Evolutionary conservation across 805 yeast species (phyloP).

Genomic region (Zygosaccharomyces lentus): DNA sequence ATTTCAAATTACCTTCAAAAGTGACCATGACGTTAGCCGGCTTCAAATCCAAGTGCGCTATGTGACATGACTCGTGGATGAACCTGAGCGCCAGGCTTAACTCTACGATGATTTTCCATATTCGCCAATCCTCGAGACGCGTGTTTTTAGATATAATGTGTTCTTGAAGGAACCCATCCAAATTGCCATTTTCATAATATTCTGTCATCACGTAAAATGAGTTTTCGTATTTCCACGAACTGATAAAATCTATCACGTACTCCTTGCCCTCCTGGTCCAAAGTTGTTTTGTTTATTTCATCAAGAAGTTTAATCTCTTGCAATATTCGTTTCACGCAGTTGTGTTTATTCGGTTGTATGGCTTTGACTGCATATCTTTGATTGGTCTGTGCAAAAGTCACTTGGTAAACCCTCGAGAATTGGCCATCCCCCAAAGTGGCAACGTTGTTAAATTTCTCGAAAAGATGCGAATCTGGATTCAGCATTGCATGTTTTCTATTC

Average conservation of each 20-base stretch:
- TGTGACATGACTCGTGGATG: conserved; percentile 68
- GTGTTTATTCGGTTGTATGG: conserved; percentile 54
- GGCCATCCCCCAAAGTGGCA: conserved; percentile 73
- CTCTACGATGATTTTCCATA: conserved; percentile 93
- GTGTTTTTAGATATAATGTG: conserved; percentile 58
- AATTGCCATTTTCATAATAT: conserved; percentile 89
- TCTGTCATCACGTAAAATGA: conserved; percentile 90
- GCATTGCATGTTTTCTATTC: conserved; percentile 24
- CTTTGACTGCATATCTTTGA: conserved; percentile 73
- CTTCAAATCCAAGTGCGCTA: conserved; percentile 84
- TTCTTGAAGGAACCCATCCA: conserved; percentile 76
- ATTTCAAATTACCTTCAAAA: conserved; percentile 88
- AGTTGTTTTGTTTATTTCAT: conserved; percentile 27
- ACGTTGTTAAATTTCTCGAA: conserved; percentile 56
- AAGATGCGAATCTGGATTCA: conserved; percentile 39
- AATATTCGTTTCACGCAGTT: conserved; percentile 27
- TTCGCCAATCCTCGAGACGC: conserved; percentile 86
- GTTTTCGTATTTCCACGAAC: conserved; percentile 78
- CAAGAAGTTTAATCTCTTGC: conserved; percentile 31
- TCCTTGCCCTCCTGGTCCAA: conserved; percentile 56
- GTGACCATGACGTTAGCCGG: conserved; percentile 94
- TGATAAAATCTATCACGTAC: conserved; percentile 70
- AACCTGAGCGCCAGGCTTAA: conserved; percentile 72
- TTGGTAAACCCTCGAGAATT: conserved; percentile 83
- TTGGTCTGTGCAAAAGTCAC: conserved; percentile 61